phyloP scores from a whole-genome alignment of 306 rosid species.

The Vicia faba region DNA sequence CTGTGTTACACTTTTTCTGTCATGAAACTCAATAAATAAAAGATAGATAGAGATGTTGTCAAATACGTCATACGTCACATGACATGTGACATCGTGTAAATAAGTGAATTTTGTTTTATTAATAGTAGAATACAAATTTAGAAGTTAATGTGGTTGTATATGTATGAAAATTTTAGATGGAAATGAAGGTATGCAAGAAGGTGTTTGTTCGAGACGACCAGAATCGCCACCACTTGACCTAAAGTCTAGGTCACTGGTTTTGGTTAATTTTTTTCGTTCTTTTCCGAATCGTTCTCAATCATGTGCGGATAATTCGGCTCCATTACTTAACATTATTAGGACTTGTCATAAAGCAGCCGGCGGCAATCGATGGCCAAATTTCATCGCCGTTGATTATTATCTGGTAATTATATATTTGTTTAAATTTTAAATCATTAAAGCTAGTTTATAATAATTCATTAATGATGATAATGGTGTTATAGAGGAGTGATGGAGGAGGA shows the following conservation, averaged over 20 bases:
- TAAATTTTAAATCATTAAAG: neutral
- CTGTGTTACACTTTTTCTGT: neutral
- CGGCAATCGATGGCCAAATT: conserved; percentile 85
- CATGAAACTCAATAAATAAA: neutral
- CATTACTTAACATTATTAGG: conserved; percentile 52
- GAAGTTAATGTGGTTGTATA: too few species aligned
- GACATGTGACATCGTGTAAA: neutral
- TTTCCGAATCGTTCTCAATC: conserved; percentile 59
- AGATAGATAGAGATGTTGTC: too few species aligned
- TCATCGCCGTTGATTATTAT: conserved; percentile 91
- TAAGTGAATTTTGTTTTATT: neutral
- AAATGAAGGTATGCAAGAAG: conserved; percentile 65
- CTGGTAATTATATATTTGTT: conserved; percentile 46
- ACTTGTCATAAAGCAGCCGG: conserved; percentile 71
- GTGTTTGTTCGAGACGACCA: conserved; percentile 69
- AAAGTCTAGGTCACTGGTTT: conserved; percentile 58
- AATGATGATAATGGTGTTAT: conserved; percentile 36
- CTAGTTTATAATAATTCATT: conserved; percentile 9
- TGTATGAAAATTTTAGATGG: conserved; percentile 66
- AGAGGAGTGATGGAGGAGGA: conserved; percentile 96
- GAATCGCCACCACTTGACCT: conserved; percentile 78
- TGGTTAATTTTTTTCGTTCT: conserved; percentile 63
- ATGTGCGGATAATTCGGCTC: conserved; percentile 78
- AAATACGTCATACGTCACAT: too few species aligned
- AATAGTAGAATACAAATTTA: neutral